Conservation (phyloP, 73 alveolate genomes). For the Stentor roeselii region DNA sequence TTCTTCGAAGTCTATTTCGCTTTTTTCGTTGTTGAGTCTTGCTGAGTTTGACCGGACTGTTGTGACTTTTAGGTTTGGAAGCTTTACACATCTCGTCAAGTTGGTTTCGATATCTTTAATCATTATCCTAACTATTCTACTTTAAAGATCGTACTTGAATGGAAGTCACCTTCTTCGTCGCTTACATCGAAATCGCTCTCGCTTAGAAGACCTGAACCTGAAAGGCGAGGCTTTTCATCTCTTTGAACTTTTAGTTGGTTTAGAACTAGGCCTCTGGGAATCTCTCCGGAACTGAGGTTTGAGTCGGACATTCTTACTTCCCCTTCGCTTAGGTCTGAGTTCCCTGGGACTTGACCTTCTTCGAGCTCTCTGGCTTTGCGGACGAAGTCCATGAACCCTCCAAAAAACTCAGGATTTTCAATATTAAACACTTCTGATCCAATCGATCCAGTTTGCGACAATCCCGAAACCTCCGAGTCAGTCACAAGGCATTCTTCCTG, state of each 20-base stretch:
- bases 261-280: background rate
- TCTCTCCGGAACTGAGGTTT: background rate
- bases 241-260: background rate
- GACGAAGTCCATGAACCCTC: constrained; percentile 18
- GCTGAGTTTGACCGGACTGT: too few relatives aligned
- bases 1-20: too few relatives aligned
- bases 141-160: background rate
- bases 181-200: background rate
- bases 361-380: constrained; percentile 8
- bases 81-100: too few relatives aligned
- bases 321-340: background rate
- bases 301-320: background rate
- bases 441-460: background rate
- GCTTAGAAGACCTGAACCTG: background rate
- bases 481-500: background rate
- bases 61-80: too few relatives aligned
- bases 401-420: constrained; percentile 3
- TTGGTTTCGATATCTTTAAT: too few relatives aligned
- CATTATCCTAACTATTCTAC: background rate
- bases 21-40: too few relatives aligned
- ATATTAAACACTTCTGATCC: constrained; percentile 1
- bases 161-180: background rate
- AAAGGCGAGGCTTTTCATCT: background rate
- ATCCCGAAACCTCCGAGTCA: background rate
- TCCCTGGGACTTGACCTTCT: constrained; percentile 29